These are phyloP conservation scores for Zalerion maritima DNA, from an alignment of 495 filamentous ascomycete species.

Conservation along the genomic window DNA sequence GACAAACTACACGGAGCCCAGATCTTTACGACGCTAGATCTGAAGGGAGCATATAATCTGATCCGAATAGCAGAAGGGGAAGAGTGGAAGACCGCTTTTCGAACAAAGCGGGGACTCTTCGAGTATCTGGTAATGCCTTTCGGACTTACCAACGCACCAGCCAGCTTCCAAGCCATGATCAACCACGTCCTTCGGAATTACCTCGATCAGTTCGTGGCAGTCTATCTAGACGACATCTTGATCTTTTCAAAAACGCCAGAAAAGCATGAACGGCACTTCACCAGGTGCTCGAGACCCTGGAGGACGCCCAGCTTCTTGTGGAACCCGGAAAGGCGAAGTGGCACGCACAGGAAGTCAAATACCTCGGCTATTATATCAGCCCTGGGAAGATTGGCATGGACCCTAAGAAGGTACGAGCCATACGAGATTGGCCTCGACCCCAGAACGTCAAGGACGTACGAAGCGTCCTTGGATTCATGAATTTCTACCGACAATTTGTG, in stretches of 20 bases:
- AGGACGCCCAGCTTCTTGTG: conserved; percentile 5
- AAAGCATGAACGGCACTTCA: conserved; percentile 1
- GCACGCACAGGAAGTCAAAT: conserved; percentile 3
- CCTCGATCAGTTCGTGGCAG: conserved; percentile 11
- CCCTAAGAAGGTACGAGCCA: conserved; percentile 4
- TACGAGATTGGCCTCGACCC: conserved; percentile 8
- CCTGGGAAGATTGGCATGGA: conserved; percentile 6
- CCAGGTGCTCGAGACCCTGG: conserved; percentile 2
- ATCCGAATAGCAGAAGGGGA: conserved; percentile 19
- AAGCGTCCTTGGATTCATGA: conserved; percentile 10
- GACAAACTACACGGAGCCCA: conserved; percentile 11
- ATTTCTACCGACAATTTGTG: conserved; percentile 9
- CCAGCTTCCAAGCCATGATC: conserved; percentile 15
- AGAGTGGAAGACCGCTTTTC: conserved; percentile 23
- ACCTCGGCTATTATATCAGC: conserved; percentile 9
- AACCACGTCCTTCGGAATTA: conserved; percentile 12
- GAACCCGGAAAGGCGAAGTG: conserved; percentile 8
- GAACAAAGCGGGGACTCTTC: conserved; percentile 10
- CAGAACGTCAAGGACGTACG: conserved; percentile 6
- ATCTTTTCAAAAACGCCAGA: conserved; percentile 5
- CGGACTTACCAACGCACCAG: conserved; percentile 14
- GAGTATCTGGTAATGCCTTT: conserved; percentile 20
- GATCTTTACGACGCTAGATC: conserved; percentile 28
- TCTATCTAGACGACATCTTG: conserved; percentile 19
- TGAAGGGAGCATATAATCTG: conserved; percentile 23